Conservation (phyloP, 2,329 filamentous ascomycete species). For the Myriangium duriaei region DNA sequence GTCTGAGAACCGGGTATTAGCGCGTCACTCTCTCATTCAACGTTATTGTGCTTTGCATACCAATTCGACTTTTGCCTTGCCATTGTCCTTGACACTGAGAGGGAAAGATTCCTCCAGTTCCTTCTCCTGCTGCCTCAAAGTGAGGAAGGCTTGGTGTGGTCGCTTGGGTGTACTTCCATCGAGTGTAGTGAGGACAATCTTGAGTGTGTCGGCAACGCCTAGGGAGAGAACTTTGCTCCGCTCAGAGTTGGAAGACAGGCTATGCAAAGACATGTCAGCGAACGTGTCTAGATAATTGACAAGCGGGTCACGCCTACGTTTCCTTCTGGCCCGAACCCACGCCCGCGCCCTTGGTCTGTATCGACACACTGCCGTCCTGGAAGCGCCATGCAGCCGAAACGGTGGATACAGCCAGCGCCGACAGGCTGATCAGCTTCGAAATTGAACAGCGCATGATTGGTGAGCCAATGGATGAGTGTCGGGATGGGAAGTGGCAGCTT, state of each 20-base stretch:
- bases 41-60: constrained; percentile 41
- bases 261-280: constrained; percentile 16
- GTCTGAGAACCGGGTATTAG: constrained; percentile 43
- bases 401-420: constrained; percentile 24
- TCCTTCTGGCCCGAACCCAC: constrained; percentile 44
- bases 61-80: constrained; percentile 74
- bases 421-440: neutral
- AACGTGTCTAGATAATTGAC: constrained; percentile 4
- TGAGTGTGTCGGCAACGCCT: constrained; percentile 54
- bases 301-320: constrained; percentile 29
- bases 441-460: constrained; percentile 5
- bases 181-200: constrained; percentile 68
- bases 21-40: neutral
- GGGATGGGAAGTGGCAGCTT: neutral
- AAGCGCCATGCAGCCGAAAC: constrained; percentile 57
- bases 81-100: constrained; percentile 71
- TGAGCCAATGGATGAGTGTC: neutral
- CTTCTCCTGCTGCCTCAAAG: constrained; percentile 59
- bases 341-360: constrained; percentile 48
- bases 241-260: constrained; percentile 38
- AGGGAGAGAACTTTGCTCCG: constrained; percentile 37
- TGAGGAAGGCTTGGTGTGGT: constrained; percentile 87
- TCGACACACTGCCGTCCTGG: constrained; percentile 55
- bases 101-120: constrained; percentile 82
- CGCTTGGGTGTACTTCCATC: constrained; percentile 68